Conservation (phyloP, 2,329 filamentous ascomycete species). For the Pseudopithomyces maydicus region DNA sequence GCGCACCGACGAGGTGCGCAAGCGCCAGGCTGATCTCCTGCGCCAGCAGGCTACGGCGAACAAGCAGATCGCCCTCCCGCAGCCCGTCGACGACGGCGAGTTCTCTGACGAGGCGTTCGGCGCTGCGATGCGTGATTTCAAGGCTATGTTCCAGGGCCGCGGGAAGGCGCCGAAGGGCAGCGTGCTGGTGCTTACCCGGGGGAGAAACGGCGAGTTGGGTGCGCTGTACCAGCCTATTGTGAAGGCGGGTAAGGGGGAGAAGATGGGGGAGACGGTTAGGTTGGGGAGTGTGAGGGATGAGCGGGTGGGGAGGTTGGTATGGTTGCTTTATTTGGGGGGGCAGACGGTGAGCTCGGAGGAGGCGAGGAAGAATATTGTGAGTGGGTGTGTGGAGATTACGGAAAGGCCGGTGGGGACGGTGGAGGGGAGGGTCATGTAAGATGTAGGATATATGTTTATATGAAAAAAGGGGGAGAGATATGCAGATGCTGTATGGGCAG, state of each 20-base stretch:
- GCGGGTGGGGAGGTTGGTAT: slow-evolving; percentile 78
- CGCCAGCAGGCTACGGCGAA: slow-evolving; percentile 52
- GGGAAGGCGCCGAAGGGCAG: slow-evolving; percentile 78
- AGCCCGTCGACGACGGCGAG: slow-evolving; percentile 46
- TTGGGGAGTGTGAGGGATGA: slow-evolving; percentile 79
- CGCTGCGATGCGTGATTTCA: slow-evolving; percentile 75
- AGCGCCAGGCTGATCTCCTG: slow-evolving; percentile 38
- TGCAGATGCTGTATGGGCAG: too few relatives aligned
- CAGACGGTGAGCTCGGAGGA: slow-evolving; percentile 84
- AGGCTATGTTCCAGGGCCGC: slow-evolving; percentile 77
- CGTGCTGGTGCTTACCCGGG: slow-evolving; percentile 74
- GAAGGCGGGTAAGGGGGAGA: slow-evolving; percentile 44
- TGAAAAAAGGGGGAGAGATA: neutral
- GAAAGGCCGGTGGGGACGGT: slow-evolving; percentile 87
- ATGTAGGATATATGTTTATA: neutral
- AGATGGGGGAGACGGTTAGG: slow-evolving; percentile 54
- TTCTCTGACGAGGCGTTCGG: slow-evolving; percentile 79
- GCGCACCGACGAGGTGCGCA: slow-evolving; percentile 62
- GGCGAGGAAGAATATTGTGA: slow-evolving; percentile 79
- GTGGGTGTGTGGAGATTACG: slow-evolving; percentile 86
- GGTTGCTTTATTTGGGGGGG: slow-evolving; percentile 89
- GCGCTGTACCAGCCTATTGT: slow-evolving; percentile 39
- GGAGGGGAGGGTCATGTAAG: slow-evolving; percentile 69
- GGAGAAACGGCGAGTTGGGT: slow-evolving; percentile 64
- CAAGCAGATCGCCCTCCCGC: slow-evolving; percentile 34